Evolutionary conservation across 1,139 yeast species (phyloP).

Genomic region (Pichia cactophila): DNA sequence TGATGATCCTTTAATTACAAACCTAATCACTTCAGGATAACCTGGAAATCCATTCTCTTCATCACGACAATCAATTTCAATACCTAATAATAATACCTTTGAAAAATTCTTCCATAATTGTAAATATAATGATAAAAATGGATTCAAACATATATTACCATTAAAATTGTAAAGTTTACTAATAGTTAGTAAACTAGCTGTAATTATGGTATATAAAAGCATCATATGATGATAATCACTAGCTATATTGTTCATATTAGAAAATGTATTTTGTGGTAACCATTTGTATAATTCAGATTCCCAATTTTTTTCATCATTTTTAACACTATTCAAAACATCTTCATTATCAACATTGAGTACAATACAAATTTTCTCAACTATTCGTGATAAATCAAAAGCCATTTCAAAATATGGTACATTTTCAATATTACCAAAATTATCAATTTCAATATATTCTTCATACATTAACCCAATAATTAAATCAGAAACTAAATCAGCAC

Average conservation of each 20-base stretch:
- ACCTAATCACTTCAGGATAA: conserved; percentile 33
- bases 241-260: conserved; percentile 22
- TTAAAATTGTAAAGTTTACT: conserved; percentile 41
- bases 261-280: conserved; percentile 43
- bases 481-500: conserved; percentile 48
- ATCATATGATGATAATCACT: conserved; percentile 32
- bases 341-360: conserved; percentile 43
- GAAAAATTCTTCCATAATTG: conserved; percentile 62
- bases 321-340: conserved; percentile 35
- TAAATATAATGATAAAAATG: conserved; percentile 49
- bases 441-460: conserved; percentile 15
- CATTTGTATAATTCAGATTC: conserved; percentile 37
- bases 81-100: conserved; percentile 45
- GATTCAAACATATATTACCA: conserved; percentile 43
- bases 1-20: conserved; percentile 54
- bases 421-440: not conserved
- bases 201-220: conserved; percentile 44
- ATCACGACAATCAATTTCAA: conserved; percentile 55
- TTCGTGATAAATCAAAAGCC: conserved; percentile 36
- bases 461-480: conserved; percentile 39
- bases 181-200: conserved; percentile 44
- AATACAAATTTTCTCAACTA: conserved; percentile 36
- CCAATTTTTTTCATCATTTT: conserved; percentile 40
- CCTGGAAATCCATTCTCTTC: conserved; percentile 35
- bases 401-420: conserved; percentile 31